Evolutionary conservation across 805 yeast genomes (phyloP).

Genomic region (Candida stauntonica): DNA sequence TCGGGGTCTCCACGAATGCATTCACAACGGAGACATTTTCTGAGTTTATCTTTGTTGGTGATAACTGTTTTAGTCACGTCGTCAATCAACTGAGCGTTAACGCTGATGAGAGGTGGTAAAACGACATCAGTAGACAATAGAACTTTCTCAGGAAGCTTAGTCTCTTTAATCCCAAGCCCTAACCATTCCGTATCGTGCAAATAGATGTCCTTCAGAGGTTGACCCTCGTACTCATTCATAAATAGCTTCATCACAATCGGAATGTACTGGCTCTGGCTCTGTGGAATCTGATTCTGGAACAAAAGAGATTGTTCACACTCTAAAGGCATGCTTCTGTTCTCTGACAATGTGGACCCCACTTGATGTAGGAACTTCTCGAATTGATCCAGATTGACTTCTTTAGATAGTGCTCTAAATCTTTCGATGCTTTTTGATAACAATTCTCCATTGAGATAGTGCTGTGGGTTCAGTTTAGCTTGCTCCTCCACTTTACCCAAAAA

Average conservation of each 20-base stretch:
- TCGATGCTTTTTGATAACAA: slow-evolving; percentile 47
- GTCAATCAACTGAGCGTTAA: slow-evolving; percentile 29
- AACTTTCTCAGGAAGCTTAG: slow-evolving; percentile 30
- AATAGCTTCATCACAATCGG: slow-evolving; percentile 4
- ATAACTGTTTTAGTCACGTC: slow-evolving; percentile 27
- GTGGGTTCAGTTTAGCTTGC: slow-evolving; percentile 9
- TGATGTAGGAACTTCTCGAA: slow-evolving; percentile 63
- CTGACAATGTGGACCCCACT: slow-evolving; percentile 34
- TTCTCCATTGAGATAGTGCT: slow-evolving; percentile 39
- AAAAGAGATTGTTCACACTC: slow-evolving; percentile 24
- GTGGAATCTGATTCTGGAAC: slow-evolving; percentile 25
- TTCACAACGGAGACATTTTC: slow-evolving; percentile 54
- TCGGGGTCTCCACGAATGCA: slow-evolving; percentile 33
- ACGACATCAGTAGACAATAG: slow-evolving; percentile 32
- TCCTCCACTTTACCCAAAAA: slow-evolving; percentile 23
- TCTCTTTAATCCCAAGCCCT: slow-evolving; percentile 31
- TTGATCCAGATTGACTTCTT: slow-evolving; percentile 36
- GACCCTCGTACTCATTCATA: slow-evolving; percentile 1
- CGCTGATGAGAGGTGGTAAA: slow-evolving; percentile 30
- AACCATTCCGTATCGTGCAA: slow-evolving; percentile 69
- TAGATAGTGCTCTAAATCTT: slow-evolving; percentile 32
- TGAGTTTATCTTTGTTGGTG: slow-evolving; percentile 27
- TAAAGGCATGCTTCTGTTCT: slow-evolving; percentile 15
- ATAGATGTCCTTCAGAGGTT: slow-evolving; percentile 4
- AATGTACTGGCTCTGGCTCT: slow-evolving; percentile 19